Base-by-base conservation (phyloP, 1,284 basidiomycete species). In the Mycena sp. region DNA sequence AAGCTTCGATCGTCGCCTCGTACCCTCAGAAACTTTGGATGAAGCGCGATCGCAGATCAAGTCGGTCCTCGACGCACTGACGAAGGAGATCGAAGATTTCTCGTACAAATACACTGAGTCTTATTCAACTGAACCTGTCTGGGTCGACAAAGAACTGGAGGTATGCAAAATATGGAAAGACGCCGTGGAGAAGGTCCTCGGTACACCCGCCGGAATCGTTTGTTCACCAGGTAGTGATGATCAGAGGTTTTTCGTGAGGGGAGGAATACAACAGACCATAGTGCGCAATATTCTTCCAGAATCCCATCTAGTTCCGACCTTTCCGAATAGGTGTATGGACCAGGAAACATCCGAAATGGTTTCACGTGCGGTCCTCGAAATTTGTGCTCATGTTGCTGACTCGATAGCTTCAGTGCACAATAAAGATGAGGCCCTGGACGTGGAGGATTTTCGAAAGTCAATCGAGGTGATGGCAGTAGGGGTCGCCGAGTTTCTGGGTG, bases 381-480 rank as follows among this genome's bases (percentile, higher is more conserved):
- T n/a, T 53, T 10, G 10, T n/a, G 21, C 12, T 10, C 35, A 12
- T 23, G 41, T 11, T n/a, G 26, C 46, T 49, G 29, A 49, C 29
- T 4, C 25, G 25, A 10, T 11, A 21, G 4, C n/a, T n/a, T 19
- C 48, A 50, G 32, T 50, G 14, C 48, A 50, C 32, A 50, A 50
- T 23, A 50, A 37, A 23, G 48, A 50, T 10, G 48, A 50, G 32
- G 48, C 21, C 10, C 21, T 50, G 6, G 48, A 50, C 26, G 32
- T 50, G 5, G 48, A 50, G 21, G 48, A 50, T 17, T 25, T 50
- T 11, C 35, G 46, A 37, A 50, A 50, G 32, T 35, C 48, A 35
- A 50, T 50, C 10, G 48, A 50, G 48, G 48, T 50, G 19, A 50
- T 50, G 48, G 48, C 48, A 30, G 11, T 53, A n/a, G 38, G 51